Base-by-base conservation (phyloP, 108 stramenopile genomes). In the Nitzschia sp. region DNA sequence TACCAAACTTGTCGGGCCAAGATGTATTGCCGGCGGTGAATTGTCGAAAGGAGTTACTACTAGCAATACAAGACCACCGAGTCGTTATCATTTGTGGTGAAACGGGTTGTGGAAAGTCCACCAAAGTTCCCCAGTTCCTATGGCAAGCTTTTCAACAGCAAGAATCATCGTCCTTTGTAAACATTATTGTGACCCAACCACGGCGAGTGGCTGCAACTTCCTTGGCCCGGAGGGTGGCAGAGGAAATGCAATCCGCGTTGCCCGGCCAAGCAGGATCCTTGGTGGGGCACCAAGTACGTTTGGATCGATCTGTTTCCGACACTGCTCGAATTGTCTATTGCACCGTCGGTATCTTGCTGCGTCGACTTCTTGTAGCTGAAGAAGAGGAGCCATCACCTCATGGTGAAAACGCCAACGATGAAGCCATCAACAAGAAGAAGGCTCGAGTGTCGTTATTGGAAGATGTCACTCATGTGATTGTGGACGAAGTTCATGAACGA, bases 401-500 rank as follows among this genome's bases (percentile, higher is more conserved):
- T 13, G 13, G 9, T 42, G 6, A 6, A 42, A 13, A 13, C 13
- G 9, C 38, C 6, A 13, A 42, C 13, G n/a, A n/a, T n/a, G n/a
- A n/a, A n/a, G n/a, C n/a, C n/a, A n/a, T n/a, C n/a, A n/a, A n/a
- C n/a, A n/a, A n/a, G n/a, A n/a, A 94, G 46, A 27, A 51, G 30
- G 21, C n/a, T 17, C 11, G 2, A 28, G 38, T 36, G 28, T 24
- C 9, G 51, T 51, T 75, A 13, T 24, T n/a, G 11, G 5, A 11
- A 30, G 56, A 57, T 32, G 27, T 99, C 4, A 90, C 97, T 2
- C 96, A 97, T 70, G 69, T 98, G 25, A 55, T 97, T 27, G 93
- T 99, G 0, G 99, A 99, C 70, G 99, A 99, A 74, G 97, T 98
- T 42, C 97, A 99, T 72, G 99, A 85, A 74, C 60, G 84, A 15